Evolutionary conservation across 169 alveolate species (phyloP).

Genomic region (Plasmodium ovale): DNA sequence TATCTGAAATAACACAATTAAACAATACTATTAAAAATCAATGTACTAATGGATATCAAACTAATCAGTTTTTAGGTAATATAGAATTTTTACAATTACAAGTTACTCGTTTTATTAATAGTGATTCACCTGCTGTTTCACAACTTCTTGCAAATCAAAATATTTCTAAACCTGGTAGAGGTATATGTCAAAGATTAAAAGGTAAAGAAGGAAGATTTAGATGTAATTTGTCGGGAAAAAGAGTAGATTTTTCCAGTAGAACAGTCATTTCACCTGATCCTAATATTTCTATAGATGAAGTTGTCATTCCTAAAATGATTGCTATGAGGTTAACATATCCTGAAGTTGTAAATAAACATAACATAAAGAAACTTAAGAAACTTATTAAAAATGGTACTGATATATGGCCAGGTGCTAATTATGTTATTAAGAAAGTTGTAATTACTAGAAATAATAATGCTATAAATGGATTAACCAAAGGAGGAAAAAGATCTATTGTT

Average conservation of each 20-base stretch:
- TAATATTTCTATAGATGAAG: constrained; percentile 96
- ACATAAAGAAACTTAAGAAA: constrained; percentile 90
- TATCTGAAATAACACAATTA: constrained; percentile 92
- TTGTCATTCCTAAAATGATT: constrained; percentile 97
- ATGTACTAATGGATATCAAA: constrained; percentile 89
- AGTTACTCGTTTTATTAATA: constrained; percentile 92
- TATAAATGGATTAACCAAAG: not conserved
- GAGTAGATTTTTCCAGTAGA: constrained; percentile 99
- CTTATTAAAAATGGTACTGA: constrained; percentile 95
- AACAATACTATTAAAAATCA: constrained; percentile 88
- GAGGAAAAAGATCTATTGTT: not conserved
- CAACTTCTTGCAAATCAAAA: constrained; percentile 86
- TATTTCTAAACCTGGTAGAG: constrained; percentile 87
- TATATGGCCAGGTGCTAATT: constrained; percentile 98
- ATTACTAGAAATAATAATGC: not conserved
- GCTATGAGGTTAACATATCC: constrained; percentile 98
- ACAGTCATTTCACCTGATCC: constrained; percentile 99
- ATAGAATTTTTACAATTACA: constrained; percentile 92
- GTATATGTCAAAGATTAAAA: constrained; percentile 87
- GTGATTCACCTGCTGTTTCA: constrained; percentile 95
- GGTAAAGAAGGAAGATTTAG: constrained; percentile 98
- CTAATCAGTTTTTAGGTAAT: constrained; percentile 89
- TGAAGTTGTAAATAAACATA: constrained; percentile 93
- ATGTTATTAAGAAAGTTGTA: constrained; percentile 81
- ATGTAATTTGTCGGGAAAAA: constrained; percentile 98